These are phyloP conservation scores for Elongisporangium undulatum DNA, from an alignment of 352 stramenopile species.

Conservation along the genomic window DNA sequence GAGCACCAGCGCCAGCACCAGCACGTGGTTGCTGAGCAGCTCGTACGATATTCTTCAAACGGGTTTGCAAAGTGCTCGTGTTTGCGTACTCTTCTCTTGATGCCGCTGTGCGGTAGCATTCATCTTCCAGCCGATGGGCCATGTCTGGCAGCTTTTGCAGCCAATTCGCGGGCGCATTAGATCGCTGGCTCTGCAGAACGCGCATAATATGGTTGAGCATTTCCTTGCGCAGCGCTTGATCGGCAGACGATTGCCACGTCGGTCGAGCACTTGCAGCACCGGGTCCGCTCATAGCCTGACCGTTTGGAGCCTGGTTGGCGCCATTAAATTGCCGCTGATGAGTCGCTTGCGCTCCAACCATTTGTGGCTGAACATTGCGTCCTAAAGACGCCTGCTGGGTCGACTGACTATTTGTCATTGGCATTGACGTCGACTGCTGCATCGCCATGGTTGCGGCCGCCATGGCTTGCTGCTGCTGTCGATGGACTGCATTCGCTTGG, in stretches of 20 bases:
- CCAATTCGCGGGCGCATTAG: slow-evolving; percentile 95
- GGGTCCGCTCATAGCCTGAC: slow-evolving; percentile 16
- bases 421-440: neutral
- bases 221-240: slow-evolving; percentile 73
- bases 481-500: slow-evolving; percentile 28
- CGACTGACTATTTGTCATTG: neutral
- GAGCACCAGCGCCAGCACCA: slow-evolving; percentile 20
- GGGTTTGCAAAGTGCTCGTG: slow-evolving; percentile 91
- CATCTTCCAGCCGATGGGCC: slow-evolving; percentile 96
- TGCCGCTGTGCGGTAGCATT: slow-evolving; percentile 90
- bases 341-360: slow-evolving; percentile 23
- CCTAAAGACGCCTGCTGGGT: neutral
- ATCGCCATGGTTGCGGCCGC: neutral
- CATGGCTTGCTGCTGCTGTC: slow-evolving; percentile 24
- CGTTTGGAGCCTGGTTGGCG: slow-evolving; percentile 11
- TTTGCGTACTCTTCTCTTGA: slow-evolving; percentile 95
- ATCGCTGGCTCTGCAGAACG: slow-evolving; percentile 93
- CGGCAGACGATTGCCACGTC: slow-evolving; percentile 65
- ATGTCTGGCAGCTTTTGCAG: slow-evolving; percentile 97
- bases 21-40: slow-evolving; percentile 61
- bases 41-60: slow-evolving; percentile 94
- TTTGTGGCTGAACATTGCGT: slow-evolving; percentile 22
- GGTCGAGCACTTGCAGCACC: slow-evolving; percentile 18
- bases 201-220: slow-evolving; percentile 92
- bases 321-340: slow-evolving; percentile 26